A percentile compares a stretch with the other conserved stretches of the same genome.
Conservation (phyloP, 495 filamentous ascomycete species). For the Aspergillus sparsus region DNA sequence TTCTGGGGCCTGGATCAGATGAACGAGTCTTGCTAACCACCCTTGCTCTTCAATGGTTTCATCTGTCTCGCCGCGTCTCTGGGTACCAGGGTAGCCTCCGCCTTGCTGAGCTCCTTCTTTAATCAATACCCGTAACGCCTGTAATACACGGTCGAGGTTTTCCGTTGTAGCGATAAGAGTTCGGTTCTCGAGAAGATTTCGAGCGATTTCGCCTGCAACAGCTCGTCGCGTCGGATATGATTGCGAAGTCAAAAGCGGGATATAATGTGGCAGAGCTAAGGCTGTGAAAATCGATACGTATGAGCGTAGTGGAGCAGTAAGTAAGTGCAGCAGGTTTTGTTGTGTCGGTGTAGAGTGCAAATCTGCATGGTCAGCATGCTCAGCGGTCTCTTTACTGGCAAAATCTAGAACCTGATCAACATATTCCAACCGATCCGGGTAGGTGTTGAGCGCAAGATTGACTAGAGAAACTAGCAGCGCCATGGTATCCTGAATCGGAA, state of each 20-base stretch:
- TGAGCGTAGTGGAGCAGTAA: slow-evolving; percentile 82
- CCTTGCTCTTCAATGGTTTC: slow-evolving; percentile 98
- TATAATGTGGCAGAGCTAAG: slow-evolving; percentile 83
- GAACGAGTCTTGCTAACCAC: slow-evolving; percentile 88
- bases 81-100: slow-evolving; percentile 74
- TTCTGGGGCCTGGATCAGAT: slow-evolving; percentile 76
- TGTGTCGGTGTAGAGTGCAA: slow-evolving; percentile 86
- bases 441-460: slow-evolving; percentile 93
- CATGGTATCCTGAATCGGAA: slow-evolving; percentile 93
- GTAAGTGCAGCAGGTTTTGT: slow-evolving; percentile 81
- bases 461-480: slow-evolving; percentile 87
- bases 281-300: slow-evolving; percentile 95
- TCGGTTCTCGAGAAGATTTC: slow-evolving; percentile 74
- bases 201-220: slow-evolving; percentile 83
- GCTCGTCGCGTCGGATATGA: slow-evolving; percentile 90
- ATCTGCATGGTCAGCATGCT: slow-evolving; percentile 91
- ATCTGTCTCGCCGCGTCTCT: slow-evolving; percentile 77
- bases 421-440: slow-evolving; percentile 89
- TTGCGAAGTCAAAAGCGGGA: slow-evolving; percentile 86
- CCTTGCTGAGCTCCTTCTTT: slow-evolving; percentile 88
- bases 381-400: slow-evolving; percentile 81
- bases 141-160: slow-evolving; percentile 85
- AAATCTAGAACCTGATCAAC: slow-evolving; percentile 92
- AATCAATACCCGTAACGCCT: slow-evolving; percentile 84
- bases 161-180: slow-evolving; percentile 72